Percentiles rank a stretch among this genome's conserved stretches.
phyloP scores from a whole-genome alignment of 306 rosid species.

The Calophaca sinica region DNA sequence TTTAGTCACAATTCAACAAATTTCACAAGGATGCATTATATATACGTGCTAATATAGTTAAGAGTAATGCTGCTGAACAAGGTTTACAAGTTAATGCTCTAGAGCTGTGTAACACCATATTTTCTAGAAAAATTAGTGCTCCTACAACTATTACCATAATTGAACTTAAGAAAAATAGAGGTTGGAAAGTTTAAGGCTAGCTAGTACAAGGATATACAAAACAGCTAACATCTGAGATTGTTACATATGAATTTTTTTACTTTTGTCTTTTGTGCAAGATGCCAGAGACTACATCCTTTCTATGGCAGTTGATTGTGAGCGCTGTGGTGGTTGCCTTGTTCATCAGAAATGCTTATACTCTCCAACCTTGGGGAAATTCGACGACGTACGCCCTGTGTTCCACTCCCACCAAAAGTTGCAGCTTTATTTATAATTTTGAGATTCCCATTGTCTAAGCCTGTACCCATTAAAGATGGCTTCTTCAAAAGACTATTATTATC shows the following conservation, averaged over 20 bases:
- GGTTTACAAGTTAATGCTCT: too few species aligned
- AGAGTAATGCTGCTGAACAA: too few species aligned
- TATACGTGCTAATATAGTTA: too few species aligned
- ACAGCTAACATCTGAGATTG: not conserved
- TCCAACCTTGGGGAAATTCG: slow-evolving; percentile 46
- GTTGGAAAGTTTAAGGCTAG: too few species aligned
- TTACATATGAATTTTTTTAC: not conserved
- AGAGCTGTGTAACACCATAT: too few species aligned
- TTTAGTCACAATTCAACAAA: too few species aligned
- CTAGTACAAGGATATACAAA: too few species aligned
- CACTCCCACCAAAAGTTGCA: slow-evolving; percentile 41
- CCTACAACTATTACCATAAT: too few species aligned
- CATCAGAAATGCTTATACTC: slow-evolving; percentile 37
- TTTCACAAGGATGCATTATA: too few species aligned
- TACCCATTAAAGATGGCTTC: slow-evolving; percentile 9
- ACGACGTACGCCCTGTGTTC: slow-evolving; percentile 9
- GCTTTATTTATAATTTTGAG: slow-evolving; percentile 33
- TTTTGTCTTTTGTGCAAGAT: too few species aligned
- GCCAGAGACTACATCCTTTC: slow-evolving; percentile 21
- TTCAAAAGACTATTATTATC: slow-evolving; percentile 23
- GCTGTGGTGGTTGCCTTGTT: not conserved
- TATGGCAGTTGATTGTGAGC: slow-evolving; percentile 40
- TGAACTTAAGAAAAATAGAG: too few species aligned
- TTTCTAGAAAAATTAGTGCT: too few species aligned
- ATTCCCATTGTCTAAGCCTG: slow-evolving; percentile 9